Percentiles rank a stretch among this genome's conserved stretches.
Evolutionary conservation across 768 basidiomycete genomes (phyloP).

Genomic region (Auriscalpium microsporum): DNA sequence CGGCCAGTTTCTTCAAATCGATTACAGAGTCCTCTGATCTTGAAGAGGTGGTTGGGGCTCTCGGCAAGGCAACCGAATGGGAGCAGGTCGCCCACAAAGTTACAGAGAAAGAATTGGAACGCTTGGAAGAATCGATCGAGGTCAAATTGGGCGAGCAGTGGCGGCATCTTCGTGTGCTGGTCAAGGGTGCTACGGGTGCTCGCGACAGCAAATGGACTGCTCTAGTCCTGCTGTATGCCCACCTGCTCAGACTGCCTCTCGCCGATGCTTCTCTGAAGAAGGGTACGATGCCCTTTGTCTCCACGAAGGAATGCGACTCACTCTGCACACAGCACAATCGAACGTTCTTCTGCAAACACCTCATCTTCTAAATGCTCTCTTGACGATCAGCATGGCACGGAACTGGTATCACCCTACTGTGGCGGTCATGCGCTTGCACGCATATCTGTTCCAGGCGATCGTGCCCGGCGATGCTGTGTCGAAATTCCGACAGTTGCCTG

Average conservation of each 20-base stretch:
- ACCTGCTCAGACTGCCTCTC: slow-evolving; percentile 63
- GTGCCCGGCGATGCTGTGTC: slow-evolving; percentile 40
- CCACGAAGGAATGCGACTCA: neutral
- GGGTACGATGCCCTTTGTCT: slow-evolving; percentile 40
- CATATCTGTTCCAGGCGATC: slow-evolving; percentile 78
- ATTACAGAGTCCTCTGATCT: slow-evolving; percentile 74
- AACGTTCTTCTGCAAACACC: slow-evolving; percentile 65
- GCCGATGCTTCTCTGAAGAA: slow-evolving; percentile 44
- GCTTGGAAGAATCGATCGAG: slow-evolving; percentile 44
- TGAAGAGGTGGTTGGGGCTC: slow-evolving; percentile 59
- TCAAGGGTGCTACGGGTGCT: slow-evolving; percentile 23
- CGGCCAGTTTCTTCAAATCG: slow-evolving; percentile 80
- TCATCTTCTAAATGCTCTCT: slow-evolving; percentile 64
- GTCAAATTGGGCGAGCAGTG: slow-evolving; percentile 44
- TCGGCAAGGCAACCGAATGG: slow-evolving; percentile 59
- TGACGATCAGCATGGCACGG: slow-evolving; percentile 76
- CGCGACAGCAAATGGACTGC: slow-evolving; percentile 43
- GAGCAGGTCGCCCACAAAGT: slow-evolving; percentile 34
- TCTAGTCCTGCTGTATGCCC: slow-evolving; percentile 73
- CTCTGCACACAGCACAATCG: slow-evolving; percentile 49
- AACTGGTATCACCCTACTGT: slow-evolving; percentile 84
- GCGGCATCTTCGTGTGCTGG: slow-evolving; percentile 38
- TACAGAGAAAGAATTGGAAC: slow-evolving; percentile 27
- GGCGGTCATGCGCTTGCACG: slow-evolving; percentile 72
- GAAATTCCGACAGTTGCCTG: slow-evolving; percentile 70